These are phyloP conservation scores for Trichoderma atrobrunneum DNA, from an alignment of 2,329 filamentous ascomycete genomes.

Conservation along the genomic window DNA sequence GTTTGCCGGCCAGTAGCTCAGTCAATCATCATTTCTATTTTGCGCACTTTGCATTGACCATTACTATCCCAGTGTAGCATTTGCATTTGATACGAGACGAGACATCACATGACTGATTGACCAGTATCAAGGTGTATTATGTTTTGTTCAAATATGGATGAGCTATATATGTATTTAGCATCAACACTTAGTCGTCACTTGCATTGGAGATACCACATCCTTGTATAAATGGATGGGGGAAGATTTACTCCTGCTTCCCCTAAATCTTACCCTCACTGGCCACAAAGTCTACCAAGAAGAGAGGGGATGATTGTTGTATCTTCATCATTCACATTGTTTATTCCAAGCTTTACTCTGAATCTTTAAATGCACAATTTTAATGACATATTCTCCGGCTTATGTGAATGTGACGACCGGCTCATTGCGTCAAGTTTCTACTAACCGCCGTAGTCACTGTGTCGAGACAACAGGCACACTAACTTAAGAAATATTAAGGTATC, in stretches of 20 bases:
- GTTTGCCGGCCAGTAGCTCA: background rate
- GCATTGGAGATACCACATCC: background rate
- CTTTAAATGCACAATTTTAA: too few species aligned
- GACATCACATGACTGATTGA: background rate
- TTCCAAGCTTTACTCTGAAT: rapidly evolving
- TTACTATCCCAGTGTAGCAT: too few species aligned
- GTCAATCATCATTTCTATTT: background rate
- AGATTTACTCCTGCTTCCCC: background rate
- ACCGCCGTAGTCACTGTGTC: background rate
- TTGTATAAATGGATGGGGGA: background rate
- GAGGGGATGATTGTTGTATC: background rate
- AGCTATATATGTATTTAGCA: background rate
- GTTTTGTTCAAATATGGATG: background rate
- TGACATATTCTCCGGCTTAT: background rate
- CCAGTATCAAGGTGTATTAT: background rate
- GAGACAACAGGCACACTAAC: background rate
- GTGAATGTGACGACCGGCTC: background rate
- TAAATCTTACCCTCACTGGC: rapidly evolving
- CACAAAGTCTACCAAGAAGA: background rate
- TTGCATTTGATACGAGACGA: background rate
- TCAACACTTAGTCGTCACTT: background rate
- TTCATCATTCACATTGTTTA: background rate
- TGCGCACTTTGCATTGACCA: background rate
- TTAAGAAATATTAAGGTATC: too few species aligned
- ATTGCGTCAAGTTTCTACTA: background rate